Base-by-base conservation (phyloP, 768 basidiomycete genomes). In the Coprinopsis marcescibilis region DNA sequence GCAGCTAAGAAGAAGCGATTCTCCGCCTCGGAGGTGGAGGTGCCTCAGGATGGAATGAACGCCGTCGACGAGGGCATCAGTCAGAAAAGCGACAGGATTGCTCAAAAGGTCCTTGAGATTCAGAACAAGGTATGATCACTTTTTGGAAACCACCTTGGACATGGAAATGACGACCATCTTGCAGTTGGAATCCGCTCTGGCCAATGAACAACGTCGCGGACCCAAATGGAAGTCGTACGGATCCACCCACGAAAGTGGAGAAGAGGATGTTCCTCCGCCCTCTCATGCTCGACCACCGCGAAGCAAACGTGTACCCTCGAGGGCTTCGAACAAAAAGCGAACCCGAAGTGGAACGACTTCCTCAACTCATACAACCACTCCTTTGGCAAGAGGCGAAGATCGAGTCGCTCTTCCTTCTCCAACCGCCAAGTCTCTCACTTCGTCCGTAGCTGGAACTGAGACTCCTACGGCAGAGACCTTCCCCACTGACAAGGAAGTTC, bases 61-160 rank as follows among this genome's bases (percentile, higher is more conserved):
- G 89, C 87, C n/a, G 86, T 89, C 13, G 89, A 91, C 54, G 83
- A 88, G 61, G 83, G 83, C 36, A 89, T 93, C 61, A 86, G 79
- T 53, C 75, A 83, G 58, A 83, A 83, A 61, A 91, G 85, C 53
- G 92, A 94, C 56, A 81, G 78, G 58, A 93, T 96, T 46, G 85
- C 89, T 20, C 80, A 87, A 61, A 90, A 92, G 63, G 87, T 96
- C 37, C 58, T 86, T 39, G 81, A 86, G 63, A 94, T 96, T 49
- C 91, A 95, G 66, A 81, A 87, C 53, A 95, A 94, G 80, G 92
- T 91, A 35, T 45, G 71, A 63, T n/a, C 40, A 19, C 42, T 30
- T 37, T 44, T 23, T 44, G 17, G 8, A 43, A 36, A 15, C 14
- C 17, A 43, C 36, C 17, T 44, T 45, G 26, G 33, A 34, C 29